Evolutionary conservation across 768 basidiomycete species (phyloP), one percentile per base, ranked within the genome.

Genomic region (Lentinula boryana): DNA sequence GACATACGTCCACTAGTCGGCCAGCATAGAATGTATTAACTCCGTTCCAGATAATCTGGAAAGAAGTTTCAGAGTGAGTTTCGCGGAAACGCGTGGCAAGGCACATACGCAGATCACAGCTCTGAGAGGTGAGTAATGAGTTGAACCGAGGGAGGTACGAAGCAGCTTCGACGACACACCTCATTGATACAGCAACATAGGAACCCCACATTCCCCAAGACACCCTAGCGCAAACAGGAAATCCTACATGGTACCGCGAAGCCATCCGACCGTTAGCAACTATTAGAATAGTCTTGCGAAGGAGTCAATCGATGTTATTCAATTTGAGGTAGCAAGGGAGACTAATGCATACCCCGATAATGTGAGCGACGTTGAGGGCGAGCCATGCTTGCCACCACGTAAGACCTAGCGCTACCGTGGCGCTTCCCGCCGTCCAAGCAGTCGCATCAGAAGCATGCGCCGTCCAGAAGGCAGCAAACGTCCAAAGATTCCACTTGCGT

Each of bases 201-300:
- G 56, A 58, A 31, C 62, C 62, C 62, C 62, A 62, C 62, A 62
- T 62, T 44, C 62, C 62, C 62, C 62, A 62, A 15, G 62, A 59
- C 27, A 51, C 54, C 27, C 62, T 49, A 16, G 62, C 62, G 51
- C 62, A 59, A 21, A 62, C 50, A 18, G 62, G 62, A 35, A 62
- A 62, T 15, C 62, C 62, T 15, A 62, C 56, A 18, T 62, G 62
- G 33, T 62, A 62, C 9, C 62, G 56, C 12, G 62, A 49, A n/a
- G 62, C 62, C 49, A 59, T 62, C 41, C 62, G 31, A 51, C 62
- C 62, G 21, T 62, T 62, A 31, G 62, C 62, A 27, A 62, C 57
- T 23, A 62, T 58, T 36, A 62, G 16, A 48, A 62, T 32, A 5
- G 62, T 59, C 62, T 62, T 23, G 16, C 33, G 13, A 56, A 36